Evolutionary conservation across 345 rosid genomes (phyloP).

Genomic region (Populus simonii): DNA sequence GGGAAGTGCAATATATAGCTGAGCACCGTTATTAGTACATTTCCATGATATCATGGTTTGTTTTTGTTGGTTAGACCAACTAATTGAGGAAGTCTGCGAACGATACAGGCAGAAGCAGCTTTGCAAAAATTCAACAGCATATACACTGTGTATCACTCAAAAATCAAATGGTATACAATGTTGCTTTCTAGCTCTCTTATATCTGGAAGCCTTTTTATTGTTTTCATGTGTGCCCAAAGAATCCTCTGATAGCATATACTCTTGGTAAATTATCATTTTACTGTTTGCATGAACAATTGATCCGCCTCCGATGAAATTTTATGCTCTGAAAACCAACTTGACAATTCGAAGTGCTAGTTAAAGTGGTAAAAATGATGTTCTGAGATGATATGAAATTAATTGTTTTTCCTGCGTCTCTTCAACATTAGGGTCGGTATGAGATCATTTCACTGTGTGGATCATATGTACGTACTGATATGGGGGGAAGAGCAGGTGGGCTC

Average conservation of each 20-base stretch:
- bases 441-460: slow-evolving; percentile 84
- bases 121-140: neutral
- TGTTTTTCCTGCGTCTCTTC: neutral
- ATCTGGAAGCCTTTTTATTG: neutral
- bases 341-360: neutral
- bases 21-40: neutral
- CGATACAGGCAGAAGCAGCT: neutral
- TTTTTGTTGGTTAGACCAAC: neutral
- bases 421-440: slow-evolving; percentile 76
- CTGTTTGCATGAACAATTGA: neutral
- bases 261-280: neutral
- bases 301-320: neutral
- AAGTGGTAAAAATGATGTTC: neutral
- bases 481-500: slow-evolving; percentile 82
- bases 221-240: neutral
- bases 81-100: neutral
- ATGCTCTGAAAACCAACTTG: neutral
- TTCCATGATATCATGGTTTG: neutral
- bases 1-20: neutral
- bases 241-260: neutral
- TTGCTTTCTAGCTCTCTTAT: neutral
- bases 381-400: neutral
- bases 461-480: slow-evolving; percentile 62
- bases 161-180: neutral
- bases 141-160: neutral